Base-by-base conservation (phyloP, 2,329 filamentous ascomycete genomes). In the Hortaea sp. region DNA sequence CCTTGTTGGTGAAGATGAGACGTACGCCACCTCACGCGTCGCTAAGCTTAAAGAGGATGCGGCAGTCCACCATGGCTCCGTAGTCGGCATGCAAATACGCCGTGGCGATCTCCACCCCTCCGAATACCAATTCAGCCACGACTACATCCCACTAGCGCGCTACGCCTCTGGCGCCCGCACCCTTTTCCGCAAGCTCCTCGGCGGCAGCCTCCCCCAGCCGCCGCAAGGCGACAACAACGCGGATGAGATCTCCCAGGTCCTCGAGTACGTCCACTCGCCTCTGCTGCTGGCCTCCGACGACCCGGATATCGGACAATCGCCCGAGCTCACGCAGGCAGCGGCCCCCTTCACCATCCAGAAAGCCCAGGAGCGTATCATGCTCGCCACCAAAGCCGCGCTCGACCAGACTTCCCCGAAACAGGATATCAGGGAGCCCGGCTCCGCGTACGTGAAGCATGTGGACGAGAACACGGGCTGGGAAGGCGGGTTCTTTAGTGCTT, bases 381-480 rank as follows among this genome's bases (percentile, higher is more conserved):
- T 94, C 5, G 85, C 85, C 6, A 80, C 78, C 43, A 85, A 85
- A 60, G 58, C 63, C 7, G 62, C 66, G n/a, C 65, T 76, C 42
- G 66, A 70, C 52, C 65, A 63, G 39, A 48, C 53, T 4, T 54
- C 57, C 1, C 62, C 62, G 1, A 53, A 56, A 28, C 41, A 48
- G 4, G 52, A 55, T 5, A 34, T 59, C 6, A 59, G 59, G 7
- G 61, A 65, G 3, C 67, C 78, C 49, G 66, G 66, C 27, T 66
- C 68, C 7, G 69, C 75, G 5, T 78, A 84, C 60, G 74, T 75
- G 53, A 78, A 77, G 55, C 86, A 85, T 61, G 75, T 85, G 32
- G 85, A 88, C 49, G 82, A 88, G 60, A 77, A 81, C 1, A 81
- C 86, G 37, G 88, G 87, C 29, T 94, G 87, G 87, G 87, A 94